Conservation (phyloP, 2,329 filamentous ascomycete species). For the Fusarium concolor region DNA sequence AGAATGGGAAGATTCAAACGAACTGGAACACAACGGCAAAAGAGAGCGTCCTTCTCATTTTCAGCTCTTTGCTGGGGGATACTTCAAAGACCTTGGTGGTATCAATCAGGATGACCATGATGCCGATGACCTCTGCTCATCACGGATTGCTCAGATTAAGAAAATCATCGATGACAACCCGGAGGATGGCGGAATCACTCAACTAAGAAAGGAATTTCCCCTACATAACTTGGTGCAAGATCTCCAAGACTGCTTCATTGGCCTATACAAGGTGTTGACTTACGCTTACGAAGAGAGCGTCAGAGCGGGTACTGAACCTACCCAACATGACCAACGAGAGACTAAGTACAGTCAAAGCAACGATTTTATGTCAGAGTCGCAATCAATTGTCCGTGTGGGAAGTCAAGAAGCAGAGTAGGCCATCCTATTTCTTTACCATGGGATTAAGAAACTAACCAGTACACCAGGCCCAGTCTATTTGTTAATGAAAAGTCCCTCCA, state of each 20-base stretch:
- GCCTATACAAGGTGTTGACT: slow-evolving; percentile 25
- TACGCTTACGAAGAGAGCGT: neutral
- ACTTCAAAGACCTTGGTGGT: slow-evolving; percentile 45
- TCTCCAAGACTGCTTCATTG: slow-evolving; percentile 35
- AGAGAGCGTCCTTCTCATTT: neutral
- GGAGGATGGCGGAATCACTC: slow-evolving; percentile 8
- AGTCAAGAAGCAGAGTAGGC: slow-evolving; percentile 34
- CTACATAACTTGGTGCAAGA: slow-evolving; percentile 30
- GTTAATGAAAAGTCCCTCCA: slow-evolving; percentile 30
- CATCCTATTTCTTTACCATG: neutral
- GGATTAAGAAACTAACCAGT: slow-evolving; percentile 2
- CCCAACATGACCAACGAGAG: slow-evolving; percentile 14
- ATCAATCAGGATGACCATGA: slow-evolving; percentile 15
- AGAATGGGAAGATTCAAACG: neutral
- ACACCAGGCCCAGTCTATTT: slow-evolving; percentile 40
- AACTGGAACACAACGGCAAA: neutral
- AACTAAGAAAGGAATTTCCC: slow-evolving; percentile 35
- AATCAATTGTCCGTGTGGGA: slow-evolving; percentile 41
- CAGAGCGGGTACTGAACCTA: neutral
- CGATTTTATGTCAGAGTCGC: slow-evolving; percentile 41
- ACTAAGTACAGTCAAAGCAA: slow-evolving; percentile 34
- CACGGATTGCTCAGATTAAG: slow-evolving; percentile 39
- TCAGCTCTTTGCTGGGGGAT: slow-evolving; percentile 37
- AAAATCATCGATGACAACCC: slow-evolving; percentile 19
- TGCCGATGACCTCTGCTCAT: slow-evolving; percentile 37